Base-by-base conservation (phyloP, 306 rosid species). In the Crataegus laevigata region DNA sequence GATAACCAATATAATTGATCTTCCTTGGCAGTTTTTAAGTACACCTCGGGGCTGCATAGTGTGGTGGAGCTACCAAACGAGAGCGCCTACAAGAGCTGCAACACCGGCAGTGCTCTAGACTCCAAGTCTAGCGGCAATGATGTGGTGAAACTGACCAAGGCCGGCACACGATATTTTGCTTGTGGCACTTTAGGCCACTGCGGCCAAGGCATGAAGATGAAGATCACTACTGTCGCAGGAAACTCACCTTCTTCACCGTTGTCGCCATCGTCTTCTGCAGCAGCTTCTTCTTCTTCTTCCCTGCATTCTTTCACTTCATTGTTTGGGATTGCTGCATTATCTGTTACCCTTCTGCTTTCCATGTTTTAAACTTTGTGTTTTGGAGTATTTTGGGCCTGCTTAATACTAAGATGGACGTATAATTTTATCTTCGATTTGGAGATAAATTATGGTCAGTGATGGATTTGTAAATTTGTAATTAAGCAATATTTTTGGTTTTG, bases 151-250 rank as follows among this genome's bases (percentile, higher is more conserved):
- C 40, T 91, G 87, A 85, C 36, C 81, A 91, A 88, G 78, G 29
- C 85, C 0, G 88, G 89, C 1, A 88, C 90, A 2, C 19, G 96
- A n/a, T 88, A 87, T 82, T 92, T 92, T 29, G 84, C 91, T 9
- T 92, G 97, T 45, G 97, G 98, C 24, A 94, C 98, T 6, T 73
- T 73, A 1, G 96, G 98, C 1, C 98, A 94, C 19, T 91, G 97
- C 54, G 71, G 60, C 43, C 93, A 86, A 66, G 98, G 98, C 78
- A 91, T 91, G 98, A 94, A 91, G 85, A 51, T 94, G 8, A 90
- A 90, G 85, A 86, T 94, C 54, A 78, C 70, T 19, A 68, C 69
- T 18, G 82, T 24, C 11, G 55, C 83, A 18, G 96, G 85, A 51
- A 85, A 51, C 66, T 76, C 91, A 62, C 77, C 89, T 52, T 73